Conservation (phyloP, 2,329 filamentous ascomycete species). For the Colletotrichum filicis region DNA sequence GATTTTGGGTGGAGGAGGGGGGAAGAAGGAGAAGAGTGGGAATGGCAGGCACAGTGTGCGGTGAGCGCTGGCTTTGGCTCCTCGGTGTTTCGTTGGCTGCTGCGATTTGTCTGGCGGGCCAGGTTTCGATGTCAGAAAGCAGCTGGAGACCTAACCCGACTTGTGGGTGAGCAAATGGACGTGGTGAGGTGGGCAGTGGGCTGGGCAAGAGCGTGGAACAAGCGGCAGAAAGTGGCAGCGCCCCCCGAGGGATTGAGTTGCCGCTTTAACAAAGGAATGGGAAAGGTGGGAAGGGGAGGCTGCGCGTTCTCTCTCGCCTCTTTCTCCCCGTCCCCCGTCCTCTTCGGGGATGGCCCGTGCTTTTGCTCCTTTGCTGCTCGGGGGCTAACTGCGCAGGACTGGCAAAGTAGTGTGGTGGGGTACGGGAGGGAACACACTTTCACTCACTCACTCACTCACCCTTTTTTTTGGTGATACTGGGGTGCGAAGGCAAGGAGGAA, state of each 20-base stretch:
- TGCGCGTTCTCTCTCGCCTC: background rate
- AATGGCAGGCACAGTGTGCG: slow-evolving; percentile 36
- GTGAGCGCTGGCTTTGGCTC: slow-evolving; percentile 16
- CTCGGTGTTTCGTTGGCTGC: slow-evolving; percentile 23
- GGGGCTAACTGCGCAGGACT: background rate
- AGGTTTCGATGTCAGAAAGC: slow-evolving; percentile 32
- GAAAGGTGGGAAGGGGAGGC: background rate
- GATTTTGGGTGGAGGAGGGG: slow-evolving; percentile 38
- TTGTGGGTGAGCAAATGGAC: slow-evolving; percentile 34
- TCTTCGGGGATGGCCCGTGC: slow-evolving; percentile 1
- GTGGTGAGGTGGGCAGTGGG: slow-evolving; percentile 7
- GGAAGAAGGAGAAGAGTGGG: slow-evolving; percentile 37
- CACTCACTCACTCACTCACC: background rate
- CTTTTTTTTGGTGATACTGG: background rate
- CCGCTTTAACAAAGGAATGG: slow-evolving; percentile 28
- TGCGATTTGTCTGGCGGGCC: slow-evolving; percentile 26
- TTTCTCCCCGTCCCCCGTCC: slow-evolving; percentile 19
- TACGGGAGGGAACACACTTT: slow-evolving; percentile 26
- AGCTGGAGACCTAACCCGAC: slow-evolving; percentile 32
- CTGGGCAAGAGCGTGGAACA: slow-evolving; percentile 18
- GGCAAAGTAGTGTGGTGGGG: slow-evolving; percentile 35
- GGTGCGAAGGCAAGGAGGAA: slow-evolving; percentile 6
- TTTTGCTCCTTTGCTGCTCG: slow-evolving; percentile 20
- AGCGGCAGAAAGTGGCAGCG: slow-evolving; percentile 31
- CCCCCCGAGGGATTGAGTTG: slow-evolving; percentile 18